A percentile compares a stretch with the other conserved stretches of the same genome.
phyloP scores from a whole-genome alignment of 83 land plant species.

The Thuja plicata region DNA sequence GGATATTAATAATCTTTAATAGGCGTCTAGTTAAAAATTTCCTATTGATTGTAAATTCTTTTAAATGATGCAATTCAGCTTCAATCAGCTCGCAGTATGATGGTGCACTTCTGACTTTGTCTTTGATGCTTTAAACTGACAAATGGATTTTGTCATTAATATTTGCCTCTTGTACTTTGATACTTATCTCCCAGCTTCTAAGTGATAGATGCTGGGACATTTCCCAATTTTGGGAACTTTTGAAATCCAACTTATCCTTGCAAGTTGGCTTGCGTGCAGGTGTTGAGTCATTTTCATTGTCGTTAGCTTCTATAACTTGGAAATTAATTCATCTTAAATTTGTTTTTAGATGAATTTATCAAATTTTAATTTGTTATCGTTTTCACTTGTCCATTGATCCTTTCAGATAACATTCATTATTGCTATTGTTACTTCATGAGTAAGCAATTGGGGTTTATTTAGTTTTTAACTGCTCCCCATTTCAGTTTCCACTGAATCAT shows the following conservation, averaged over 20 bases:
- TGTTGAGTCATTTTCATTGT: background rate
- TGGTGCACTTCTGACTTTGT: background rate
- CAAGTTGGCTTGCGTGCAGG: background rate
- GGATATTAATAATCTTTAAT: background rate
- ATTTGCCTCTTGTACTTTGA: background rate
- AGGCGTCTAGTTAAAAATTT: background rate
- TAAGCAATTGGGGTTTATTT: background rate
- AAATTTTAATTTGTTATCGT: background rate
- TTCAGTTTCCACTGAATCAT: background rate
- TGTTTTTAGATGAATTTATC: background rate
- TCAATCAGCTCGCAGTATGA: background rate
- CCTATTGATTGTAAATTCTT: background rate
- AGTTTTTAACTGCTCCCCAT: background rate
- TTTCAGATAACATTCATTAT: background rate
- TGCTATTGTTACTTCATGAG: background rate
- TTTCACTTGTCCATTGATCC: background rate
- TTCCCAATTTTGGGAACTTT: background rate
- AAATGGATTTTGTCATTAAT: no score
- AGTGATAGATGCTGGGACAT: background rate
- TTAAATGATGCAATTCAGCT: background rate
- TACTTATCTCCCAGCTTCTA: background rate
- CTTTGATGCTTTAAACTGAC: background rate
- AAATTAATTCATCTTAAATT: background rate
- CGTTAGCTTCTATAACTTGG: background rate
- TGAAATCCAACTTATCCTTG: background rate